phyloP scores from a whole-genome alignment of 1,284 basidiomycete genomes.

The Pseudozyma hubeiensis region DNA sequence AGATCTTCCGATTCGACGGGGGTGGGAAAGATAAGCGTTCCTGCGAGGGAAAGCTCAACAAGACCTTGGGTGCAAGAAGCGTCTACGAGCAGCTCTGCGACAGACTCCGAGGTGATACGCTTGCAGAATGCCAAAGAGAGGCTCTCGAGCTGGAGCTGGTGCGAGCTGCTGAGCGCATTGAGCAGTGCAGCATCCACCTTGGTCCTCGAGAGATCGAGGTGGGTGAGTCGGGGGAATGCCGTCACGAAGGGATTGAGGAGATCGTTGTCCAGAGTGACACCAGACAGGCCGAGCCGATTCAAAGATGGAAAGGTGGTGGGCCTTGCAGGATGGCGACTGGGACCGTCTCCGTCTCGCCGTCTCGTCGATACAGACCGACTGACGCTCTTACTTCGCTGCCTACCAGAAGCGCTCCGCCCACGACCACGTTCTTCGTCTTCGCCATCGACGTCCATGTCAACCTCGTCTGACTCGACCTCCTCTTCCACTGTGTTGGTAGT shows the following conservation, averaged over 20 bases:
- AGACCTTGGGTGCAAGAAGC: slow-evolving; percentile 76
- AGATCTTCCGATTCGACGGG: slow-evolving; percentile 80
- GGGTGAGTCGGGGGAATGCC: slow-evolving; percentile 86
- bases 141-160: slow-evolving; percentile 78
- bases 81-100: slow-evolving; percentile 80
- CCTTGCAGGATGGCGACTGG: slow-evolving; percentile 53
- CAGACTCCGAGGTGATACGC: slow-evolving; percentile 81
- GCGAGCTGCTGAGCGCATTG: slow-evolving; percentile 75
- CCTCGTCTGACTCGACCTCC: slow-evolving; percentile 45
- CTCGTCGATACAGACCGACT: slow-evolving; percentile 72
- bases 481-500: slow-evolving; percentile 46
- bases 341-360: slow-evolving; percentile 43
- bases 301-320: slow-evolving; percentile 77
- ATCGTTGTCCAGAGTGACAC: slow-evolving; percentile 81
- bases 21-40: slow-evolving; percentile 86
- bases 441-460: slow-evolving; percentile 69
- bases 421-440: slow-evolving; percentile 71
- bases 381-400: slow-evolving; percentile 34
- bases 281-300: slow-evolving; percentile 84
- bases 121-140: slow-evolving; percentile 90
- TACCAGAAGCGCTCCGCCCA: slow-evolving; percentile 49
- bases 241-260: slow-evolving; percentile 83
- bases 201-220: slow-evolving; percentile 75
- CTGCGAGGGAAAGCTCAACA: slow-evolving; percentile 86
- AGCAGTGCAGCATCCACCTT: slow-evolving; percentile 83